Conservation (phyloP, 2,329 filamentous ascomycete species). For the Sporothrix brasiliensis region DNA sequence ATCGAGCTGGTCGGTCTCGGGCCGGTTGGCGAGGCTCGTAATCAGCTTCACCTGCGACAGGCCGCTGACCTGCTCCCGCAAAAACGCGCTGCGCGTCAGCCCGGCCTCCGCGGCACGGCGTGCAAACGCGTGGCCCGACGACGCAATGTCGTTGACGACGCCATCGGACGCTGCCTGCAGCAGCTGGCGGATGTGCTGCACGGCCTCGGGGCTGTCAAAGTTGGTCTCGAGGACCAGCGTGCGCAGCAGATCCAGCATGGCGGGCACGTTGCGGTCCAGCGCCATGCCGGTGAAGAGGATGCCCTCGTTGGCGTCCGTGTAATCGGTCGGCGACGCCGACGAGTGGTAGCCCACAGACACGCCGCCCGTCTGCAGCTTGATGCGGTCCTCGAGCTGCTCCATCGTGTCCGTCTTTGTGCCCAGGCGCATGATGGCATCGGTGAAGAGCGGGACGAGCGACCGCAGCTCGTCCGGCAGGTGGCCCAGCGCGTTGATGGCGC, state of each 20-base stretch:
- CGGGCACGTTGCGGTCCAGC: conserved; percentile 83
- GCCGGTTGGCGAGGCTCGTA: conserved; percentile 73
- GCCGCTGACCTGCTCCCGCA: conserved; percentile 85
- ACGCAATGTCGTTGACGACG: conserved; percentile 87
- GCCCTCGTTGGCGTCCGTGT: conserved; percentile 74
- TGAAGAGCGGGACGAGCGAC: conserved; percentile 83
- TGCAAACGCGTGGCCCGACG: conserved; percentile 85
- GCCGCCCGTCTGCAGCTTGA: conserved; percentile 94
- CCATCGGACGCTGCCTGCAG: conserved; percentile 86
- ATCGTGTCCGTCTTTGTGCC: conserved; percentile 86
- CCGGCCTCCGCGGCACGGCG: conserved; percentile 80
- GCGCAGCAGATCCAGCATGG: conserved; percentile 84
- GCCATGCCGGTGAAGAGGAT: conserved; percentile 84
- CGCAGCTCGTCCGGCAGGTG: conserved; percentile 83
- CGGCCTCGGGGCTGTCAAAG: conserved; percentile 81
- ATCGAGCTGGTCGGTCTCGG: conserved; percentile 66
- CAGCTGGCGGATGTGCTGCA: conserved; percentile 80
- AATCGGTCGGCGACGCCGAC: conserved; percentile 74
- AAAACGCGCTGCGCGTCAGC: conserved; percentile 69
- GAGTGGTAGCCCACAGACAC: conserved; percentile 82
- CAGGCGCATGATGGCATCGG: conserved; percentile 88
- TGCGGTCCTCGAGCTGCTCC: conserved; percentile 92
- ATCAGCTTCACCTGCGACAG: conserved; percentile 86
- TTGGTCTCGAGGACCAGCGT: conserved; percentile 83
- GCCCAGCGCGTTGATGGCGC: conserved; percentile 78